Percentiles rank a stretch among this genome's conserved stretches.
Conservation (phyloP, 2,329 filamentous ascomycete genomes). For the Teratosphaeria gauchensis region DNA sequence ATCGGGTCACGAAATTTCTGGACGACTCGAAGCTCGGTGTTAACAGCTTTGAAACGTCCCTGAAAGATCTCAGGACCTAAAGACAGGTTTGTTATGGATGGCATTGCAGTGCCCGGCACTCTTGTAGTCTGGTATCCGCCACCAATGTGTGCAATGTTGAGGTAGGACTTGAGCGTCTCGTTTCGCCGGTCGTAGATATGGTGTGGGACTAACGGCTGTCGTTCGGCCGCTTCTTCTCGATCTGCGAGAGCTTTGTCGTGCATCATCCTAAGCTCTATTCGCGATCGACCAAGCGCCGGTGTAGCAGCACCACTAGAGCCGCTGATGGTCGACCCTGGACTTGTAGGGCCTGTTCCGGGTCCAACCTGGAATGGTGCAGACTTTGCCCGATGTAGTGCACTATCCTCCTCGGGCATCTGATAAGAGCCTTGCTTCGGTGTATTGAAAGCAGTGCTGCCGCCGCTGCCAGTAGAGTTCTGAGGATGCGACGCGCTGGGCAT, state of each 20-base stretch:
- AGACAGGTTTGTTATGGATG: conserved; percentile 1
- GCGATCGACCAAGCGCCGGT: conserved; percentile 21
- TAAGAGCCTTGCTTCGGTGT: conserved; percentile 21
- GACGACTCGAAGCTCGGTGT: conserved; percentile 25
- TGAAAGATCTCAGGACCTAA: conserved; percentile 26
- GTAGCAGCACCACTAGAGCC: conserved; percentile 22
- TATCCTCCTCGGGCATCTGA: conserved; percentile 20
- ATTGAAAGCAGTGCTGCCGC: conserved; percentile 18
- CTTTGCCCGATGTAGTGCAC: conserved; percentile 6
- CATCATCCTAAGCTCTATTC: conserved; percentile 22
- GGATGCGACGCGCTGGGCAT: conserved; percentile 23
- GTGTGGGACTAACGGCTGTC: conserved; percentile 19
- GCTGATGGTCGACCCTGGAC: conserved; percentile 20
- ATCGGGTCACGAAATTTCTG: conserved; percentile 25
- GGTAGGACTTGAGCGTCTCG: conserved; percentile 24
- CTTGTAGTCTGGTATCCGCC: neutral
- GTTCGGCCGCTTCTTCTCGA: conserved; percentile 17
- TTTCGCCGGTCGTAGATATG: conserved; percentile 26
- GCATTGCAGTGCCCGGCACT: conserved; percentile 1
- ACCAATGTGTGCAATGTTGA: conserved; percentile 8
- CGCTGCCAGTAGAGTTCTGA: conserved; percentile 14
- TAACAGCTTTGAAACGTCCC: conserved; percentile 25
- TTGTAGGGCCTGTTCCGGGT: conserved; percentile 12
- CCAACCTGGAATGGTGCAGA: conserved; percentile 9
- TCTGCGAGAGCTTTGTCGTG: conserved; percentile 26